Evolutionary conservation across 2,329 filamentous ascomycete genomes (phyloP).

Genomic region (Tolypocladium pustulatum): DNA sequence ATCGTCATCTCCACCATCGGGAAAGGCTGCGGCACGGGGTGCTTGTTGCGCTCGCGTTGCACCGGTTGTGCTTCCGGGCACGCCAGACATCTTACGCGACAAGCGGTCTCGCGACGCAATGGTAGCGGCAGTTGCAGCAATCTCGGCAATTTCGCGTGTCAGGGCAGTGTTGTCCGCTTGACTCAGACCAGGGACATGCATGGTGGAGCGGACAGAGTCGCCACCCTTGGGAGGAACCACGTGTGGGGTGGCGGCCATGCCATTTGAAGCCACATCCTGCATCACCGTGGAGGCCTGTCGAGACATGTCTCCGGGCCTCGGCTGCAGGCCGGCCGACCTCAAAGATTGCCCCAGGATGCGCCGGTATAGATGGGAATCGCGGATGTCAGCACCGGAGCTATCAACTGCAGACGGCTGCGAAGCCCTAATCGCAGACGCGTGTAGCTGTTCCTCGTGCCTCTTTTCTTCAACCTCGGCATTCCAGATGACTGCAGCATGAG

Average conservation of each 20-base stretch:
- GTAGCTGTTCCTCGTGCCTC: slow-evolving; percentile 45
- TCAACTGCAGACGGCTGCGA: slow-evolving; percentile 31
- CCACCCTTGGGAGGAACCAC: slow-evolving; percentile 63
- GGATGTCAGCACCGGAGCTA: slow-evolving; percentile 55
- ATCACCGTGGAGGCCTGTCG: slow-evolving; percentile 26
- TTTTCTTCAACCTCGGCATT: slow-evolving; percentile 75
- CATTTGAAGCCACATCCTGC: slow-evolving; percentile 27
- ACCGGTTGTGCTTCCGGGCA: slow-evolving; percentile 7
- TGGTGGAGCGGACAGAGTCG: slow-evolving; percentile 28
- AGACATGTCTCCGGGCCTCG: slow-evolving; percentile 36
- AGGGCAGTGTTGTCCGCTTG: slow-evolving; percentile 73
- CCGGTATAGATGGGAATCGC: slow-evolving; percentile 84
- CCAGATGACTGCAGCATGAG: slow-evolving; percentile 96
- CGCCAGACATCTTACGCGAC: slow-evolving; percentile 26
- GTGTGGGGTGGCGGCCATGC: slow-evolving; percentile 47
- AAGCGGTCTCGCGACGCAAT: slow-evolving; percentile 67
- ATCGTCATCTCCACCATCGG: slow-evolving; percentile 35
- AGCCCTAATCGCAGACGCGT: slow-evolving; percentile 19
- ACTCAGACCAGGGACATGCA: slow-evolving; percentile 59
- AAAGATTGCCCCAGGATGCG: slow-evolving; percentile 85
- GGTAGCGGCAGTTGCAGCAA: slow-evolving; percentile 83
- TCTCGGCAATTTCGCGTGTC: slow-evolving; percentile 81
- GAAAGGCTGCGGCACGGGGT: slow-evolving; percentile 25
- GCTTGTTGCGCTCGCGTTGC: slow-evolving; percentile 17
- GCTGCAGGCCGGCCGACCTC: slow-evolving; percentile 64